Conservation (phyloP, 352 stramenopile species). For the Phytophthora citricola region DNA sequence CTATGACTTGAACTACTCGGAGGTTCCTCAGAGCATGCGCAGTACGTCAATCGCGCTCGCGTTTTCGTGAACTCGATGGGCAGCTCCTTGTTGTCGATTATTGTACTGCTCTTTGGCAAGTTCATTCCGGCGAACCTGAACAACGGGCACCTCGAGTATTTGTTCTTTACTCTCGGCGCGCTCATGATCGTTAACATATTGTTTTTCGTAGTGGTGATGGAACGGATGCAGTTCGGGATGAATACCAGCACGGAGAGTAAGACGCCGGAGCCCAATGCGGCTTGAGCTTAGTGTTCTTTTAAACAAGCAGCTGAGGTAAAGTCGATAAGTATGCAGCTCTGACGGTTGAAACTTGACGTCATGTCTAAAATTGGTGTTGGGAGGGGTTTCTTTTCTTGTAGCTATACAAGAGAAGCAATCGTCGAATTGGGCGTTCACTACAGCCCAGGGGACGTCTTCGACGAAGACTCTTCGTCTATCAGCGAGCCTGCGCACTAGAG, state of each 20-base stretch:
- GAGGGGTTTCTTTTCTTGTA: too few relatives aligned
- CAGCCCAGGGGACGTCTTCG: too few relatives aligned
- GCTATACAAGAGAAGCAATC: too few relatives aligned
- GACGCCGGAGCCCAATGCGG: background rate
- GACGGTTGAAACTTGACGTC: too few relatives aligned
- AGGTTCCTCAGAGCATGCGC: slow-evolving; percentile 44
- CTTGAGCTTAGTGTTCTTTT: background rate
- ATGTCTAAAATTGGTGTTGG: too few relatives aligned
- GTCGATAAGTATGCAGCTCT: background rate
- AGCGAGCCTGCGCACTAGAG: too few relatives aligned
- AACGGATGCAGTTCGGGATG: slow-evolving; percentile 42
- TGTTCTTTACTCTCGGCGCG: slow-evolving; percentile 40
- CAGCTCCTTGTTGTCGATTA: slow-evolving; percentile 55
- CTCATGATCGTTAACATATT: slow-evolving; percentile 48
- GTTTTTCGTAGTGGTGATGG: slow-evolving; percentile 36
- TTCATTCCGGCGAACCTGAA: slow-evolving; percentile 47
- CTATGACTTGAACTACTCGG: slow-evolving; percentile 52
- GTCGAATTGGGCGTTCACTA: too few relatives aligned
- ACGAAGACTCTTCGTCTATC: too few relatives aligned
- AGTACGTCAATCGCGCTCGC: slow-evolving; percentile 45
- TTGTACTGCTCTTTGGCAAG: slow-evolving; percentile 67
- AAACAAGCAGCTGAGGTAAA: background rate
- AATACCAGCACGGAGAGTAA: background rate
- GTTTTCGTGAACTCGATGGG: slow-evolving; percentile 62
- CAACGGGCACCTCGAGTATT: slow-evolving; percentile 44